These are phyloP conservation scores for Penicillium expansum DNA, from an alignment of 2,329 filamentous ascomycete genomes.

Conservation along the genomic window DNA sequence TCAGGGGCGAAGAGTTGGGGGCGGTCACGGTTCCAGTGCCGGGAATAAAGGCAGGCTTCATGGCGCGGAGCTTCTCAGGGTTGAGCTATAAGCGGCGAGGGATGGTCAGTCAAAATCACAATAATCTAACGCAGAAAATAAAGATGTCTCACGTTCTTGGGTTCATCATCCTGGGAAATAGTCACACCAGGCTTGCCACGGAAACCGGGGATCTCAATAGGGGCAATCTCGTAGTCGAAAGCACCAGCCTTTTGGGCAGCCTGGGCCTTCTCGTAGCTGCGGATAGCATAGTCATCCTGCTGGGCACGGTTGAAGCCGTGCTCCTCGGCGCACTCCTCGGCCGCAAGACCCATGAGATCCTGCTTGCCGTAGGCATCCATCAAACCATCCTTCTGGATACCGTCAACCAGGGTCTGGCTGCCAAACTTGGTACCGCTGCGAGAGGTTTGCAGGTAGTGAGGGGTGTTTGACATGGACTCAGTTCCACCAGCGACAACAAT, in stretches of 20 bases:
- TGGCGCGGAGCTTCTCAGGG: constrained; percentile 74
- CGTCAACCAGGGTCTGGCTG: constrained; percentile 83
- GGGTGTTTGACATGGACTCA: constrained; percentile 98
- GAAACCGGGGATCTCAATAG: constrained; percentile 81
- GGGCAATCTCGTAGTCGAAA: constrained; percentile 83
- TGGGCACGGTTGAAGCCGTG: constrained; percentile 76
- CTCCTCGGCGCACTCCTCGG: constrained; percentile 85
- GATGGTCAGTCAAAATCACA: background rate
- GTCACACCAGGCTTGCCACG: constrained; percentile 83
- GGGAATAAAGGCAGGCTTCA: constrained; percentile 79
- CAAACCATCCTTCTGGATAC: constrained; percentile 89
- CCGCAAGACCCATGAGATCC: constrained; percentile 94
- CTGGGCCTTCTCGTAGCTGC: constrained; percentile 90
- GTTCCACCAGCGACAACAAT: constrained; percentile 91
- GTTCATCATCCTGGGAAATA: constrained; percentile 87
- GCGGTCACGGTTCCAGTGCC: constrained; percentile 83
- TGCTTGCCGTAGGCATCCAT: constrained; percentile 88
- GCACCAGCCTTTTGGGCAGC: constrained; percentile 75
- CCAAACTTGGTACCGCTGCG: constrained; percentile 92
- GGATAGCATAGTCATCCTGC: constrained; percentile 95
- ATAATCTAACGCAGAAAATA: background rate
- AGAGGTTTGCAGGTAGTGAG: constrained; percentile 88
- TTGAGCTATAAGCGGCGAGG: constrained; percentile 54
- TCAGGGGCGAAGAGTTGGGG: constrained; percentile 93
- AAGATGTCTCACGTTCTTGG: constrained; percentile 68